A percentile compares a stretch with the other conserved stretches of the same genome.
phyloP scores from a whole-genome alignment of 108 stramenopile species.

The Parietichytrium sp. region DNA sequence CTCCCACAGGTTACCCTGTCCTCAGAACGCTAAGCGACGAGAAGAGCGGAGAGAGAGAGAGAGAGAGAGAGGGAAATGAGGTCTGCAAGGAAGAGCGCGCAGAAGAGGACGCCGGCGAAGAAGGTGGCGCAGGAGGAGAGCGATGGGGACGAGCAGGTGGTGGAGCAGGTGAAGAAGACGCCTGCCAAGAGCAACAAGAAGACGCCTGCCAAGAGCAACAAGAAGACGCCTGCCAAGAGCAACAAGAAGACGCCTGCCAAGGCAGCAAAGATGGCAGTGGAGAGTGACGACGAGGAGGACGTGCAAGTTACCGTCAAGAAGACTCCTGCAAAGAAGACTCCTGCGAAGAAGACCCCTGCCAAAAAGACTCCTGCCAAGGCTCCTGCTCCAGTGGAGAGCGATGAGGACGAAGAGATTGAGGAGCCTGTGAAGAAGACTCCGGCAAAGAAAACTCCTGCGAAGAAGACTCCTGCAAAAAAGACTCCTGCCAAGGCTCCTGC shows the following conservation, averaged over 20 bases:
- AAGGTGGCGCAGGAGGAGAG: too few relatives aligned
- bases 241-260: not conserved
- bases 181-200: not conserved
- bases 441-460: not conserved
- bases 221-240: not conserved
- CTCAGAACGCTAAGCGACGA: too few relatives aligned
- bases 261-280: not conserved
- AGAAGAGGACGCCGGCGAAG: too few relatives aligned
- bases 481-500: not conserved
- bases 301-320: not conserved
- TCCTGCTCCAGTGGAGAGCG: not conserved
- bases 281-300: not conserved
- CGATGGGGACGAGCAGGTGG: too few relatives aligned
- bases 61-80: too few relatives aligned
- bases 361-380: not conserved
- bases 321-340: not conserved
- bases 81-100: too few relatives aligned
- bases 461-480: not conserved
- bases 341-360: not conserved
- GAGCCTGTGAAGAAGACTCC: not conserved
- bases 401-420: not conserved
- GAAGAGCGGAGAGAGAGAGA: too few relatives aligned
- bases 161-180: constrained; percentile 7
- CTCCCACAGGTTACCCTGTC: too few relatives aligned
- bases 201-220: not conserved